Evolutionary conservation across 2,329 filamentous ascomycete genomes (phyloP).

Genomic region (Cryphonectria radicalis): DNA sequence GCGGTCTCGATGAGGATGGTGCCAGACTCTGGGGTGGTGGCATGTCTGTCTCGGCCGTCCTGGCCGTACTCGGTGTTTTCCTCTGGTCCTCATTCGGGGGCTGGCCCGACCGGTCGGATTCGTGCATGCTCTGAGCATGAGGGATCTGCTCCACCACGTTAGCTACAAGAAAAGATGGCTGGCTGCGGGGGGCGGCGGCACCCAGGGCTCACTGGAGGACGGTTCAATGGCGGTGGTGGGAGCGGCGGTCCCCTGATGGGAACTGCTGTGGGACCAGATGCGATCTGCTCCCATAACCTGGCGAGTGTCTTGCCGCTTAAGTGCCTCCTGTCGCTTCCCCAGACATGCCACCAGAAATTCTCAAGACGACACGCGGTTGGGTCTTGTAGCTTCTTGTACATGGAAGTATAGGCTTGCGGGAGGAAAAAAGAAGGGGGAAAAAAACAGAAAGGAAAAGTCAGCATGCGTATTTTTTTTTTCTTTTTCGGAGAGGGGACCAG

Average conservation of each 20-base stretch:
- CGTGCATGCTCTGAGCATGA: slow-evolving; percentile 27
- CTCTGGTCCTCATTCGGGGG: slow-evolving; percentile 13
- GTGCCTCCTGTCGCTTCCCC: slow-evolving; percentile 60
- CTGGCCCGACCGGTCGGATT: slow-evolving; percentile 27
- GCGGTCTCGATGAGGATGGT: slow-evolving; percentile 51
- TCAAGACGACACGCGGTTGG: slow-evolving; percentile 66
- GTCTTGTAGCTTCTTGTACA: slow-evolving; percentile 60
- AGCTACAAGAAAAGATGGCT: slow-evolving; percentile 27
- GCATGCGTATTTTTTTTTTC: slow-evolving; percentile 10
- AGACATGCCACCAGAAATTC: slow-evolving; percentile 70
- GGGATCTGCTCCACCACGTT: slow-evolving; percentile 12
- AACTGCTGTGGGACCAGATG: slow-evolving; percentile 60
- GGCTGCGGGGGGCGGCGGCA: slow-evolving; percentile 2
- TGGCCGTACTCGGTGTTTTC: neutral
- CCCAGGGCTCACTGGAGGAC: slow-evolving; percentile 48
- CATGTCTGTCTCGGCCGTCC: slow-evolving; percentile 28
- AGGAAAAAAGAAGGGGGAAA: too few relatives aligned
- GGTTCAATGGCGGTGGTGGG: slow-evolving; percentile 54
- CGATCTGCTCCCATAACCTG: slow-evolving; percentile 61
- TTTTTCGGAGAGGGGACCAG: neutral
- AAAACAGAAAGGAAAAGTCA: slow-evolving; percentile 14
- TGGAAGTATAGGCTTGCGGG: slow-evolving; percentile 63
- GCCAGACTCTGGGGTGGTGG: slow-evolving; percentile 34
- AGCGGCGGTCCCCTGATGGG: slow-evolving; percentile 53
- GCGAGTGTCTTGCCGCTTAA: slow-evolving; percentile 60